These are phyloP conservation scores for Psilocybe azurescens DNA, from an alignment of 768 basidiomycete species.

Conservation along the genomic window DNA sequence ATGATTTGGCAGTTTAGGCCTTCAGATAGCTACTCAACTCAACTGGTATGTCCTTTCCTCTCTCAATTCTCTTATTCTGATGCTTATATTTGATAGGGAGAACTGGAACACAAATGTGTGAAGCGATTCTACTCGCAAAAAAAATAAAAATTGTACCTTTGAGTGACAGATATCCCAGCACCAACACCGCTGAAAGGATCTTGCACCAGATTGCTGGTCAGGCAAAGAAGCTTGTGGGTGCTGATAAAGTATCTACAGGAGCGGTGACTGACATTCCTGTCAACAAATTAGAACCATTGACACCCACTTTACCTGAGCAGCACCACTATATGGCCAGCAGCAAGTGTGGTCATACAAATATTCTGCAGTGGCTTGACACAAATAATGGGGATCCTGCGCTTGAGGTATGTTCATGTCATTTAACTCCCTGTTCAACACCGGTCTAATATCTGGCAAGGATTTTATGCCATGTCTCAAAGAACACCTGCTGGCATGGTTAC, in stretches of 20 bases:
- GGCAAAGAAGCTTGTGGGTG: background rate
- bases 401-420: constrained; percentile 22
- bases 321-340: constrained; percentile 15
- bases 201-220: background rate
- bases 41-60: constrained; percentile 7
- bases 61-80: background rate
- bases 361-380: constrained; percentile 13
- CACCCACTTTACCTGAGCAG: constrained; percentile 10
- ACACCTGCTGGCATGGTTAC: constrained; percentile 33
- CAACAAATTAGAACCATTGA: background rate
- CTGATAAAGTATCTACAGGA: background rate
- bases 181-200: constrained; percentile 12
- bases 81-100: constrained; percentile 6
- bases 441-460: constrained; percentile 24
- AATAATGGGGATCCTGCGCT: constrained; percentile 28
- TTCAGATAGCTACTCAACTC: constrained; percentile 16
- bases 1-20: constrained; percentile 11
- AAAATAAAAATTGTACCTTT: constrained; percentile 12
- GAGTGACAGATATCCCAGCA: constrained; percentile 14
- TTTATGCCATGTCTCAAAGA: constrained; percentile 32
- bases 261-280: background rate
- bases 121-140: constrained; percentile 19
- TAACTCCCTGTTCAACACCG: background rate
- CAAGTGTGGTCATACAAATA: background rate
- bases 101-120: constrained; percentile 17